Evolutionary conservation across 495 filamentous ascomycete genomes (phyloP).

Genomic region (Neurospora cerealis): DNA sequence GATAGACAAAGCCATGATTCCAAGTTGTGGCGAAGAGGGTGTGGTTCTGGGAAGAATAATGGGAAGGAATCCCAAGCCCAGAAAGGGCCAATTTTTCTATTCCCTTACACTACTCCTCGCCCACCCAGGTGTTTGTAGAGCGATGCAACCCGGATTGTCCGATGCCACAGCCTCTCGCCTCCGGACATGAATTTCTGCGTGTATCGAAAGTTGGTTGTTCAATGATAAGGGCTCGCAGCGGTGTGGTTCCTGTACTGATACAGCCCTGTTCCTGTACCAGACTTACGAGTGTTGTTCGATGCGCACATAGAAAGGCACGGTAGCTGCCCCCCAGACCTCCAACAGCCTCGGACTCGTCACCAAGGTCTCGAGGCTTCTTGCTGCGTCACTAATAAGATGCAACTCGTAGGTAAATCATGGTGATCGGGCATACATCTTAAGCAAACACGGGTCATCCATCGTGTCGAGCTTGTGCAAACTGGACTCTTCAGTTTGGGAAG

Average conservation of each 20-base stretch:
- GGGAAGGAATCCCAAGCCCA: background rate
- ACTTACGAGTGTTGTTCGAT: background rate
- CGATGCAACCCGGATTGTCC: background rate
- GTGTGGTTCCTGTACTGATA: background rate
- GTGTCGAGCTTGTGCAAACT: background rate
- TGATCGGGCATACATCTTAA: background rate
- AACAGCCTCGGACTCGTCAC: background rate
- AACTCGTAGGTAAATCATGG: background rate
- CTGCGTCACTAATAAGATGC: background rate
- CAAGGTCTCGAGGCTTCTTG: background rate
- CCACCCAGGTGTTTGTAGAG: background rate
- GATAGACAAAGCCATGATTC: background rate
- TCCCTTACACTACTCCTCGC: background rate
- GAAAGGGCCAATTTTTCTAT: background rate
- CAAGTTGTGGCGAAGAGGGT: background rate
- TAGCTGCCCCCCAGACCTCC: background rate
- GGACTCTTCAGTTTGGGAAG: background rate
- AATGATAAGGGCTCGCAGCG: background rate
- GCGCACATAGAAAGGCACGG: background rate
- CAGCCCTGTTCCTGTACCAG: background rate
- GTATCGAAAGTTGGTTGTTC: background rate
- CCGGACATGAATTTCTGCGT: background rate
- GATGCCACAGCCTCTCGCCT: background rate
- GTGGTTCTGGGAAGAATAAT: background rate
- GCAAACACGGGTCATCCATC: background rate